Evolutionary conservation across 2,329 filamentous ascomycete species (phyloP).

Genomic region (Sporothrix schenckii): DNA sequence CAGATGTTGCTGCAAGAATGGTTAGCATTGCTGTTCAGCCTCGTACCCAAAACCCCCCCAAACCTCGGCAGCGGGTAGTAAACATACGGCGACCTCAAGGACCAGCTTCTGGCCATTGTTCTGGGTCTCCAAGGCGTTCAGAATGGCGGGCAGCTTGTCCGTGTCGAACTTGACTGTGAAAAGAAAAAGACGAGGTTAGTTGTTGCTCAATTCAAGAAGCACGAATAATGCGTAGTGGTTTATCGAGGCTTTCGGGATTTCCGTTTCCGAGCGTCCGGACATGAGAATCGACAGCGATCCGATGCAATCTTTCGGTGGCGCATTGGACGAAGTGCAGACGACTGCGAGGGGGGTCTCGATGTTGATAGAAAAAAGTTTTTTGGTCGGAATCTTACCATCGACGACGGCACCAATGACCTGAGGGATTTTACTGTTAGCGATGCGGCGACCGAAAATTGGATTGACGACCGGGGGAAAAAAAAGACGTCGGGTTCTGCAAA

Average conservation of each 20-base stretch:
- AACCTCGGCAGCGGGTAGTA: constrained; percentile 14
- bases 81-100: constrained; percentile 88
- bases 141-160: constrained; percentile 91
- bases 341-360: neutral
- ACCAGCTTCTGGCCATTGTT: constrained; percentile 95
- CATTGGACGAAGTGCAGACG: neutral
- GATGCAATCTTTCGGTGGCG: constrained; percentile 1
- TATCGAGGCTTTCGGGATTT: neutral
- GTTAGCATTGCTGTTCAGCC: constrained; percentile 17
- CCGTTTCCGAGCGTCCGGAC: constrained; percentile 12
- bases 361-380: constrained; percentile 2
- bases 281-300: neutral
- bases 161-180: constrained; percentile 89
- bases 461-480: constrained; percentile 10
- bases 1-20: constrained; percentile 81
- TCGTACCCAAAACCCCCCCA: neutral
- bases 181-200: constrained; percentile 36
- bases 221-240: neutral
- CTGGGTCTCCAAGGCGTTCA: constrained; percentile 90
- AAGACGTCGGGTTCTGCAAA: constrained; percentile 5
- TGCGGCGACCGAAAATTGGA: neutral
- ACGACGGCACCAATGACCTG: constrained; percentile 99
- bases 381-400: constrained; percentile 70
- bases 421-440: constrained; percentile 46
- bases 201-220: constrained; percentile 3